A percentile compares a stretch with the other conserved stretches of the same genome.
phyloP scores from a whole-genome alignment of 768 basidiomycete species.

The Strobilomyces dryophilus region DNA sequence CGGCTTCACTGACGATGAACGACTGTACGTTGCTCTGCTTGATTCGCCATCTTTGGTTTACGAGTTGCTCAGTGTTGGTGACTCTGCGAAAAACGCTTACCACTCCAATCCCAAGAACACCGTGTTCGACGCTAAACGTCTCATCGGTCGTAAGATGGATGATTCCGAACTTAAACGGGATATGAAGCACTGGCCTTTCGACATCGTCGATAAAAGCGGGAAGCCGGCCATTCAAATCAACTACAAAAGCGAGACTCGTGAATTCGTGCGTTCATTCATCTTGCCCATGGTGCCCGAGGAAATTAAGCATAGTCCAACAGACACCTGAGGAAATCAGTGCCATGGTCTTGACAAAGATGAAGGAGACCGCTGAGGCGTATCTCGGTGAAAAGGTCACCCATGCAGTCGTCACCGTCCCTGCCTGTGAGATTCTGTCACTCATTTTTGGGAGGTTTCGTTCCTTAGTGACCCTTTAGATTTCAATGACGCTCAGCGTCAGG shows the following conservation, averaged over 20 bases:
- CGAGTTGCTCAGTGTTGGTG: conserved; percentile 58
- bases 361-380: conserved; percentile 98
- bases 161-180: conserved; percentile 80
- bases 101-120: conserved; percentile 91
- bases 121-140: conserved; percentile 94
- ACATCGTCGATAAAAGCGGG: conserved; percentile 69
- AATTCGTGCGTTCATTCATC: conserved; percentile 62
- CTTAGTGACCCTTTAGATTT: conserved; percentile 62
- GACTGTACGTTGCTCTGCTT: conserved; percentile 38
- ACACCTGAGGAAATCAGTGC: conserved; percentile 93
- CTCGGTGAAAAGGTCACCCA: conserved; percentile 95
- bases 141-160: conserved; percentile 83
- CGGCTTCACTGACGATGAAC: conserved; percentile 73
- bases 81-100: conserved; percentile 94
- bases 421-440: conserved; percentile 58
- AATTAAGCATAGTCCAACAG: conserved; percentile 33
- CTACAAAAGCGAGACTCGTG: conserved; percentile 73
- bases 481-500: conserved; percentile 99
- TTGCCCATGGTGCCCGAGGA: neutral
- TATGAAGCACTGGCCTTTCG: conserved; percentile 91
- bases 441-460: neutral
- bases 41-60: neutral
- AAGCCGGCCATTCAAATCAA: conserved; percentile 78
- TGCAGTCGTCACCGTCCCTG: conserved; percentile 97
- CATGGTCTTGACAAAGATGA: conserved; percentile 97